Percentiles rank a stretch among this genome's conserved stretches.
Conservation (phyloP, 495 filamentous ascomycete species). For the Neurospora sp. region DNA sequence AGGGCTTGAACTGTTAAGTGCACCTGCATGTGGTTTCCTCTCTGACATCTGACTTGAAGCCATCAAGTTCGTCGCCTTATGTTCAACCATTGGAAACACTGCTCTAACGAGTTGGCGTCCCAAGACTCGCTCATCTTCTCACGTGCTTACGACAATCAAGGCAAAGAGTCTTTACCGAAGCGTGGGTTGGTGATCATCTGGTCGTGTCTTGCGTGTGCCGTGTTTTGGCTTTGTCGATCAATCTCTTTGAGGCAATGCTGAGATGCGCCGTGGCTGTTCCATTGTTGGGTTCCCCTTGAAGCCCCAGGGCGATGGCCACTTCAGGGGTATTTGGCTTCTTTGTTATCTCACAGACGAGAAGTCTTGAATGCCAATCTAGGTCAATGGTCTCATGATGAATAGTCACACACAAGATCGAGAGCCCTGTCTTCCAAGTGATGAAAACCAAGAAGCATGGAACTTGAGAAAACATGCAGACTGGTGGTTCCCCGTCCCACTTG, state of each 20-base stretch:
- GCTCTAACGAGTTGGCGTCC: not conserved
- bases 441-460: not conserved
- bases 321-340: not conserved
- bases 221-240: not conserved
- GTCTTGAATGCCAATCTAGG: not conserved
- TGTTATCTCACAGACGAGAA: not conserved
- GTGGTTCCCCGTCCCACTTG: not conserved
- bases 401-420: not conserved
- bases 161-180: not conserved
- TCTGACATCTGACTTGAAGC: not conserved
- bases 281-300: not conserved
- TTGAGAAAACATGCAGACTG: not conserved
- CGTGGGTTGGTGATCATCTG: not conserved
- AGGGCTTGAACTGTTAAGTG: too few relatives aligned
- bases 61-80: not conserved
- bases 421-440: not conserved
- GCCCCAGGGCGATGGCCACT: not conserved
- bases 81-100: not conserved
- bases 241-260: not conserved
- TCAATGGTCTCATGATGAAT: not conserved
- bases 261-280: not conserved
- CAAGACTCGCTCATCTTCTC: not conserved
- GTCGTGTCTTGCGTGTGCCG: not conserved
- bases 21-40: too few relatives aligned
- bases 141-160: not conserved